Evolutionary conservation across 2,329 filamentous ascomycete species (phyloP).

Genomic region (Aspergillus pseudoviridinutans): DNA sequence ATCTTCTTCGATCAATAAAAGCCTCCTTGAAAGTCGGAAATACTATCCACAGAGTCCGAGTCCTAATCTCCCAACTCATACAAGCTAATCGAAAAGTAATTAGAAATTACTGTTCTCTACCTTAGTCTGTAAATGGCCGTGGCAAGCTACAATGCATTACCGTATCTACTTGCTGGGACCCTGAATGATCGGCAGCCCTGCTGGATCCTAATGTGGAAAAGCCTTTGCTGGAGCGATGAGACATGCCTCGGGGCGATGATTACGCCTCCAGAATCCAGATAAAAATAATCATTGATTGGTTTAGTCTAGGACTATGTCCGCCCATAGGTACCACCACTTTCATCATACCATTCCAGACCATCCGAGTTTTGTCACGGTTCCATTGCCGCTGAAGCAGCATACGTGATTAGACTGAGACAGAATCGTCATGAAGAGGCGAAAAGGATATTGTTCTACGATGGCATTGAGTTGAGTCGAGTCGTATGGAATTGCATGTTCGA

Average conservation of each 20-base stretch:
- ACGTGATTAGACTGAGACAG: background rate
- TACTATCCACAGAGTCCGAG: background rate
- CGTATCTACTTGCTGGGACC: constrained; percentile 4
- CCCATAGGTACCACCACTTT: background rate
- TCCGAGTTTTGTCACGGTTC: background rate
- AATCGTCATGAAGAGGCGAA: background rate
- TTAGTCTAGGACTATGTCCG: background rate
- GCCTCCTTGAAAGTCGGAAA: background rate
- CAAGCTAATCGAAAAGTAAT: background rate
- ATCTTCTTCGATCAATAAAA: background rate
- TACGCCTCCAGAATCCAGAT: constrained; percentile 2
- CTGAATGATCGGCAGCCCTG: constrained; percentile 19
- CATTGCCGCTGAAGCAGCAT: background rate
- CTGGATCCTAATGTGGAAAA: constrained; percentile 14
- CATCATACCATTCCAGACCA: background rate
- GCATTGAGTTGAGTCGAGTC: background rate
- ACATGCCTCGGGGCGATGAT: constrained; percentile 5
- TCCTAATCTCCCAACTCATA: background rate
- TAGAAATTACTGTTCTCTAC: background rate
- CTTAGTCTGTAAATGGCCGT: background rate
- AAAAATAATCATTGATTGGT: background rate
- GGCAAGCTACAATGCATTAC: background rate
- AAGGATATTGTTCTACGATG: background rate
- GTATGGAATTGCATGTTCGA: background rate
- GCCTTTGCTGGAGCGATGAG: constrained; percentile 11